Conservation (phyloP, 306 rosid genomes). For the Bauhinia variegata region DNA sequence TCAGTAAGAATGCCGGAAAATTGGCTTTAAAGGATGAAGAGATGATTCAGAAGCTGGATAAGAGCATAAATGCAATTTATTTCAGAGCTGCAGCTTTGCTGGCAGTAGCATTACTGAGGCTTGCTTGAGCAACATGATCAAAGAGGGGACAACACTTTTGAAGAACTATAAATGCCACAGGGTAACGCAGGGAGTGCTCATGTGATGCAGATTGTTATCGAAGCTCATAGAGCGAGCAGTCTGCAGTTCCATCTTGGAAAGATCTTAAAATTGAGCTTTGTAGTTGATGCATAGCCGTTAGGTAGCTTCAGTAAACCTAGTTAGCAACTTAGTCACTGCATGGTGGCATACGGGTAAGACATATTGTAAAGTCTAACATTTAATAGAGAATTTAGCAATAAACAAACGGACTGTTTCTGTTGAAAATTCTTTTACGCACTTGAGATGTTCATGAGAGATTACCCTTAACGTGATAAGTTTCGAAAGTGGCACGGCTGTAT, state of each 20-base stretch:
- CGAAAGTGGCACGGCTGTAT: too few species aligned
- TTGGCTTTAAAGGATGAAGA: slow-evolving; percentile 62
- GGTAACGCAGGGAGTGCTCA: slow-evolving; percentile 25
- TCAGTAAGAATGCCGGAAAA: slow-evolving; percentile 63
- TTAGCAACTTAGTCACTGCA: slow-evolving; percentile 25
- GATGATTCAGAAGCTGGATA: slow-evolving; percentile 59
- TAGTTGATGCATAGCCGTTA: slow-evolving; percentile 10
- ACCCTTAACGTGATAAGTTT: too few species aligned
- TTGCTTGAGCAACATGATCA: slow-evolving; percentile 58
- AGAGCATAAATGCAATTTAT: slow-evolving; percentile 58
- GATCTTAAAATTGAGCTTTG: slow-evolving; percentile 16
- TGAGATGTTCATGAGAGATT: too few species aligned
- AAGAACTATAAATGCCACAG: slow-evolving; percentile 32
- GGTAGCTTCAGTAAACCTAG: slow-evolving; percentile 21
- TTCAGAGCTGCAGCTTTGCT: slow-evolving; percentile 66
- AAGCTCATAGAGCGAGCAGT: slow-evolving; percentile 8
- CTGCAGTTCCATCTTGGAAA: slow-evolving; percentile 16
- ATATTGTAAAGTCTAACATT: slow-evolving; percentile 24
- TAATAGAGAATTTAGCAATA: slow-evolving; percentile 36
- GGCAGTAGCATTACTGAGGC: slow-evolving; percentile 61
- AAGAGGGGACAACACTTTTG: not conserved
- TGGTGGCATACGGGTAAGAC: slow-evolving; percentile 2
- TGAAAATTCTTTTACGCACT: too few species aligned
- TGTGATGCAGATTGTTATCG: not conserved
- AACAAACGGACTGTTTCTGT: too few species aligned